These are phyloP conservation scores for Erodium moschatum DNA, from an alignment of 441 rosid genomes.

Conservation along the genomic window DNA sequence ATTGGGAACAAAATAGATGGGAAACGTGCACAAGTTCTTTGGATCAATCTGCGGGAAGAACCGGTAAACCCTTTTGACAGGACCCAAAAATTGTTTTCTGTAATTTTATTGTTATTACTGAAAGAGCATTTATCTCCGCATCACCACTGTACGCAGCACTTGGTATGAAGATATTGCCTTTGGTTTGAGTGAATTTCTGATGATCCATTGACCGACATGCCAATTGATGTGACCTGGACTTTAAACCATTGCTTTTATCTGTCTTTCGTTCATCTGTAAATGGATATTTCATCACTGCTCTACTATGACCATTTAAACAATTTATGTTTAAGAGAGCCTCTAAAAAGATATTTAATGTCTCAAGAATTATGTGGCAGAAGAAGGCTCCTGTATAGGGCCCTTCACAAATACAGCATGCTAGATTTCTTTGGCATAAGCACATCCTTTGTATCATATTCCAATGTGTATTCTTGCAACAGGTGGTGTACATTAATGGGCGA, in stretches of 20 bases:
- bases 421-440: background rate
- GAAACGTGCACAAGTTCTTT: constrained; percentile 51
- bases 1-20: constrained; percentile 63
- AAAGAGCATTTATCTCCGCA: too few relatives aligned
- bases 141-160: too few relatives aligned
- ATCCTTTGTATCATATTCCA: constrained; percentile 4
- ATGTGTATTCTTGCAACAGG: constrained; percentile 39
- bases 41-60: constrained; percentile 96
- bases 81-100: background rate
- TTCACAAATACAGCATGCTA: background rate
- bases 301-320: background rate
- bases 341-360: background rate
- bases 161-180: background rate
- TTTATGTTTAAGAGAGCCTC: background rate
- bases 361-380: background rate
- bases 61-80: constrained; percentile 44
- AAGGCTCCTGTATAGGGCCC: background rate
- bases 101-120: background rate
- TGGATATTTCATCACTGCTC: background rate
- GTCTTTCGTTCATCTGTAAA: background rate
- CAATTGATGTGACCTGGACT: background rate
- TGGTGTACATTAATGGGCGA: constrained; percentile 84
- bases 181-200: background rate
- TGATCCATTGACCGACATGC: background rate
- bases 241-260: background rate